Evolutionary conservation across 2,329 filamentous ascomycete genomes (phyloP), one percentile per base, ranked within the genome.

Genomic region (Alternaria metachromatica): DNA sequence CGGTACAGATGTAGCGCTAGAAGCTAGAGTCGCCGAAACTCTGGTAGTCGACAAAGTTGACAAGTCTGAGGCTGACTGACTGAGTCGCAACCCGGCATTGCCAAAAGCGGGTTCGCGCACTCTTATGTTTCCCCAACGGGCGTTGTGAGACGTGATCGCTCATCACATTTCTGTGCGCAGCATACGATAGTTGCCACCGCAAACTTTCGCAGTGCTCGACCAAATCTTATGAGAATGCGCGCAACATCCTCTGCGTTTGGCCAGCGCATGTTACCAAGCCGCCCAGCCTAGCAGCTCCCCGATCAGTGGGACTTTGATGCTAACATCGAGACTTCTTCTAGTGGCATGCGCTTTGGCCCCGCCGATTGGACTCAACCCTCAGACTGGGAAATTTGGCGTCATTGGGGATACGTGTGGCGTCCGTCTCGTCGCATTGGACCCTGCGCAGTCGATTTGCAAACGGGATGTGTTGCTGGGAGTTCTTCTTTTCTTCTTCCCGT

Each of bases 321-420:
- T 55, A 55, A 25, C 33, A 44, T 28, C 30, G 23, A 50, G 51
- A 28, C 26, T 43, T 33, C 25, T 51, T 61, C 53, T 56, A 61
- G 58, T 33, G 58, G 30, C 44, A 30, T 33, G 18, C 43, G 23
- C 41, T 61, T 45, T 25, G 30, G 43, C 28, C 25, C 33, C 56
- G 43, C 55, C 60, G 49, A 63, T 54, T 63, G 28, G 60, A 55
- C 49, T 60, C n/a, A 20, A 20, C 20, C 48, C 57, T 45, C 41
- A 25, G 23, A 41, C 25, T 46, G 25, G 25, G 49, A 54, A 50
- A 60, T 60, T 44, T 45, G 57, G 45, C 25, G 53, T 30, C 15
- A 28, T 44, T 18, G 8, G 25, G 20, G 33, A 45, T 55, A 10
- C 15, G 11, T 21, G 44, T 48, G 46, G 48, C 46, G 41, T 54